Percentiles rank a stretch among this genome's conserved stretches.
These are phyloP conservation scores for Saksenaea vasiformis DNA, from an alignment of 371 early-diverging fungal species.

Conservation along the genomic window DNA sequence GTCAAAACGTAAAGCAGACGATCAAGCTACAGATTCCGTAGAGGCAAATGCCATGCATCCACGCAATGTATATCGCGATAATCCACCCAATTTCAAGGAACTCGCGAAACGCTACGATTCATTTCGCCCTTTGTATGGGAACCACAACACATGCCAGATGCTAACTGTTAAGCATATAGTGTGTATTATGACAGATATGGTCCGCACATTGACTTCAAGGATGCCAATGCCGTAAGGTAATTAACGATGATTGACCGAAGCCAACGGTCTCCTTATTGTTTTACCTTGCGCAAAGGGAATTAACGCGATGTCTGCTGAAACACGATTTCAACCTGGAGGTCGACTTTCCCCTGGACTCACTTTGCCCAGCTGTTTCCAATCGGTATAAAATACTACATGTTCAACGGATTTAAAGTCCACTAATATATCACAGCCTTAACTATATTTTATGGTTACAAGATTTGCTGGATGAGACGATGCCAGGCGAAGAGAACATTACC, in stretches of 20 bases:
- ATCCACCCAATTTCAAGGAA: conserved; percentile 37
- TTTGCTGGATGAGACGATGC: conserved; percentile 40
- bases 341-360: conserved; percentile 63
- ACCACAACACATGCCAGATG: background rate
- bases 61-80: conserved; percentile 29
- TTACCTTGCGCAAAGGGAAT: conserved; percentile 31
- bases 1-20: conserved; percentile 11
- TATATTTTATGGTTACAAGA: conserved; percentile 70
- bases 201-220: conserved; percentile 40
- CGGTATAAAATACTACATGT: conserved; percentile 14
- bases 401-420: background rate
- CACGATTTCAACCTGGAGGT: conserved; percentile 56
- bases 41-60: conserved; percentile 29
- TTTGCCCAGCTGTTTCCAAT: conserved; percentile 68
- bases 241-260: background rate
- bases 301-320: conserved; percentile 59
- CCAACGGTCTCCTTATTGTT: background rate
- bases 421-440: conserved; percentile 48
- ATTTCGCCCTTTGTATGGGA: conserved; percentile 25
- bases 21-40: background rate
- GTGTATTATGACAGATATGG: conserved; percentile 15
- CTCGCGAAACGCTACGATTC: conserved; percentile 29
- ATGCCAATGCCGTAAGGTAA: conserved; percentile 44
- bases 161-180: conserved; percentile 16
- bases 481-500: conserved; percentile 12